Evolutionary conservation across 2,329 filamentous ascomycete genomes (phyloP), one percentile per base, ranked within the genome.

Genomic region (Calonectria montana): DNA sequence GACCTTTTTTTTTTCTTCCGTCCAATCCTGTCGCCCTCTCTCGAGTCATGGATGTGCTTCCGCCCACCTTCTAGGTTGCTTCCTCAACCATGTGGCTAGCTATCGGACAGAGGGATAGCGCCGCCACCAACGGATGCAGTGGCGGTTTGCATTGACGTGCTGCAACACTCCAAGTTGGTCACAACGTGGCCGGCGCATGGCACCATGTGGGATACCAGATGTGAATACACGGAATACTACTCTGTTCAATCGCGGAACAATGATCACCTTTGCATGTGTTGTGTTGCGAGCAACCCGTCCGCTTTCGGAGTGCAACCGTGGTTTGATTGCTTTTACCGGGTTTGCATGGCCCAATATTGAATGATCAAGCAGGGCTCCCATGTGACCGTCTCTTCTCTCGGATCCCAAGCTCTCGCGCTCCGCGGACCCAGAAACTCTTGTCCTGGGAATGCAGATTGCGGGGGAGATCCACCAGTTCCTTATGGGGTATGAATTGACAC

Each of bases 81-180:
- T 78, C 76, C 71, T 65, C 67, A 35, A 62, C 50, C 48, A 37
- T 23, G 27, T 63, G 29, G 55, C 50, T 47, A 39, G 39, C 47
- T 63, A 35, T 55, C 70, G 75, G 75, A 3, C 64, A 72, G 75
- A 63, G 55, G 72, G 76, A 71, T 77, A 73, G 75, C 75, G 70
- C 64, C 72, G 67, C 70, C 70, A 74, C 72, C 21, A 39, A 37
- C 21, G 7, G 13, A 59, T 59, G 29, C 15, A 29, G 64, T 50
- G 12, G 23, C 37, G 23, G 15, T 25, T 39, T 62, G 23, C 57
- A 43, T 43, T 35, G 15, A 25, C 16, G 25, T 18, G 6, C 57
- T 45, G 39, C 25, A 16, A 62, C 25, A 23, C 37, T 21, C 48
- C 45, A 37, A 55, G 27, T 39, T 41, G 27, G 31, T 31, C 25